phyloP scores from a whole-genome alignment of 225 moss, liverwort and hornwort species.

The Sphagnum contortum region DNA sequence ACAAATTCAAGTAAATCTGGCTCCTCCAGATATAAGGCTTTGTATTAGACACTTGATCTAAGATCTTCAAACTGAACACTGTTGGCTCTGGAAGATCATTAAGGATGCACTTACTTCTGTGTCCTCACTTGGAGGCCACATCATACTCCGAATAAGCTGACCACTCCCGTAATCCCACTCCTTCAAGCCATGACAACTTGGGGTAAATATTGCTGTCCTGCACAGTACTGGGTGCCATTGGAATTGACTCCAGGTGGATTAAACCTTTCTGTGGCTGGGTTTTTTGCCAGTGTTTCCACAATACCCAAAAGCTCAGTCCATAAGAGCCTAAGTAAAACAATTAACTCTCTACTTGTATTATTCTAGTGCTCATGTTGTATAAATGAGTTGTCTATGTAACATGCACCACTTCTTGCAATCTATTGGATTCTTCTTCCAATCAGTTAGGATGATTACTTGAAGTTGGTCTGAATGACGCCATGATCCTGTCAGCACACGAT shows the following conservation, averaged over 20 bases:
- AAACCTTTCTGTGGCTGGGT: not conserved
- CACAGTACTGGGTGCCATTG: not conserved
- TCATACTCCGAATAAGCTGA: slow-evolving; percentile 32
- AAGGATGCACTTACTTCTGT: slow-evolving; percentile 4
- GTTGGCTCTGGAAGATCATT: too few species aligned
- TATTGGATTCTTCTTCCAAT: too few species aligned
- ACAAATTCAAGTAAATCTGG: too few species aligned
- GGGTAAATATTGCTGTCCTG: too few species aligned
- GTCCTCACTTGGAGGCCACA: slow-evolving; percentile 25
- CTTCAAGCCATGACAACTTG: slow-evolving; percentile 15
- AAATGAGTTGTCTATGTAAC: too few species aligned
- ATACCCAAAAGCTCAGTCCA: not conserved
- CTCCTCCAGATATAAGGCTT: too few species aligned
- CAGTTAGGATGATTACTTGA: slow-evolving; percentile 24
- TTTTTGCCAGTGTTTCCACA: too few species aligned
- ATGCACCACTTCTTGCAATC: too few species aligned
- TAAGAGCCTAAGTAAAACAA: not conserved
- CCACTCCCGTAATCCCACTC: slow-evolving; percentile 86
- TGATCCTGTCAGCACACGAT: slow-evolving; percentile 46
- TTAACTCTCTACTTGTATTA: not conserved
- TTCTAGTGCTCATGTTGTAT: too few species aligned
- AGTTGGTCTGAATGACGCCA: slow-evolving; percentile 58
- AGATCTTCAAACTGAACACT: too few species aligned
- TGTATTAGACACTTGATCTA: too few species aligned
- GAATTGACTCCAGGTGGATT: not conserved